Percentiles rank a stretch among this genome's conserved stretches.
These are phyloP conservation scores for Trichosporon asahii DNA, from an alignment of 1,284 basidiomycete genomes.

Conservation along the genomic window DNA sequence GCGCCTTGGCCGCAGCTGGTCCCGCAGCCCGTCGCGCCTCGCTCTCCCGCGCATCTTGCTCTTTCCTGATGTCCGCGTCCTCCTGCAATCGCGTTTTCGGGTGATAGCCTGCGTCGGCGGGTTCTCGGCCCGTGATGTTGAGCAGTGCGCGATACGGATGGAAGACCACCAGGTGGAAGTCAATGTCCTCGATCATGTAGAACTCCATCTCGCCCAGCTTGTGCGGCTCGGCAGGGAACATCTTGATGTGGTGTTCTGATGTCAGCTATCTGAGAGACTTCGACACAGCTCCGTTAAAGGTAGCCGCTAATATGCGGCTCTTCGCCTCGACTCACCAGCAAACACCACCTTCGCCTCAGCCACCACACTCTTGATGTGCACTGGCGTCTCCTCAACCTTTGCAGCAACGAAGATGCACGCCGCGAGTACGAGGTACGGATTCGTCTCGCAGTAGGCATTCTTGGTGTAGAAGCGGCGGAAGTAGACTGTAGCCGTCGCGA, in stretches of 20 bases:
- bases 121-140: conserved; percentile 62
- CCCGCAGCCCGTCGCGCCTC: conserved; percentile 24
- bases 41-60: conserved; percentile 29
- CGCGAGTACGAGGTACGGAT: conserved; percentile 85
- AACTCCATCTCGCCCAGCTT: conserved; percentile 98
- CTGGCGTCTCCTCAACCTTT: conserved; percentile 92
- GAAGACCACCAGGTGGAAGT: conserved; percentile 89
- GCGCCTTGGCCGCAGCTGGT: conserved; percentile 11
- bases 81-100: conserved; percentile 39
- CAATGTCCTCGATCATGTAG: conserved; percentile 92
- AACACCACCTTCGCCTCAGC: conserved; percentile 75
- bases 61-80: conserved; percentile 40
- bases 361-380: conserved; percentile 91
- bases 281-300: no score
- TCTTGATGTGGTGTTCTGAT: conserved; percentile 64
- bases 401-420: conserved; percentile 94
- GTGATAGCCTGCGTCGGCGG: conserved; percentile 46
- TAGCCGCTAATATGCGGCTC: no score
- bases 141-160: conserved; percentile 89
- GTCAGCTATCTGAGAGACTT: conserved; percentile 10
- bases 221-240: conserved; percentile 79
- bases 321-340: conserved; percentile 58
- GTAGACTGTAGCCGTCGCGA: conserved; percentile 89
- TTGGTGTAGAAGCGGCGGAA: conserved; percentile 93
- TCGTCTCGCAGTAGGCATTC: conserved; percentile 88